Evolutionary conservation across 1,139 yeast species (phyloP), one percentile per base, ranked within the genome.

Genomic region (Nakaseomyces glabratus): DNA sequence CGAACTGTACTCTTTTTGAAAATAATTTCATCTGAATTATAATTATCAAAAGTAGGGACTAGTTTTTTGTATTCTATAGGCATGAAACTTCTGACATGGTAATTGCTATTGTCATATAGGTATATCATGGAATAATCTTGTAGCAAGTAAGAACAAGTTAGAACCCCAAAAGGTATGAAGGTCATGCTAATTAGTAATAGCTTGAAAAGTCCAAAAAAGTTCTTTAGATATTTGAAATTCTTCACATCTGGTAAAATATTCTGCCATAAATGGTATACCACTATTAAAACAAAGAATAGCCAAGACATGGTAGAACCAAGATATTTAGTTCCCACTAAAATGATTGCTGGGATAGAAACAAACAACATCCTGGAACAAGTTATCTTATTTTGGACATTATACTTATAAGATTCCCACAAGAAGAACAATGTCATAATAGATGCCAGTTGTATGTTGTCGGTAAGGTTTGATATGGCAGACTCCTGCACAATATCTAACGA

Each of bases 231-330:
- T 15, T 26, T 26, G 14, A 26, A 26, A 12, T 26, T 26, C 10
- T 26, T 7, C 4, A 26, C 11, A 18, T 26, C 30, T 26, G 30
- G 30, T 11, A 26, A 7, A 13, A 26, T 21, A 4, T 26, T 26
- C 30, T 26, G 30, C 30, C 30, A 26, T 15, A 26, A n/a, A 18
- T 26, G 20, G n/a, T 26, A 26, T 4, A 11, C 11, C 4, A 21
- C 30, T 11, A 26, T 26, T 10, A 21, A 17, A 7, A 26, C 11
- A 18, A 26, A 26, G 21, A 20, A 26, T 11, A 26, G 16, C 30
- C 30, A 26, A 4, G 30, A 12, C 20, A 26, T 18, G 8, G 21
- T 26, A n/a, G 21, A 17, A 4, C 30, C 30, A 14, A 26, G 12
- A 11, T 26, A 26, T 17, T 26, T 26, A 6, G 30, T 17, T 6